Percentiles rank a stretch among this genome's conserved stretches.
Evolutionary conservation across 108 stramenopile genomes (phyloP).

Genomic region (Nitzschia inconspicua): DNA sequence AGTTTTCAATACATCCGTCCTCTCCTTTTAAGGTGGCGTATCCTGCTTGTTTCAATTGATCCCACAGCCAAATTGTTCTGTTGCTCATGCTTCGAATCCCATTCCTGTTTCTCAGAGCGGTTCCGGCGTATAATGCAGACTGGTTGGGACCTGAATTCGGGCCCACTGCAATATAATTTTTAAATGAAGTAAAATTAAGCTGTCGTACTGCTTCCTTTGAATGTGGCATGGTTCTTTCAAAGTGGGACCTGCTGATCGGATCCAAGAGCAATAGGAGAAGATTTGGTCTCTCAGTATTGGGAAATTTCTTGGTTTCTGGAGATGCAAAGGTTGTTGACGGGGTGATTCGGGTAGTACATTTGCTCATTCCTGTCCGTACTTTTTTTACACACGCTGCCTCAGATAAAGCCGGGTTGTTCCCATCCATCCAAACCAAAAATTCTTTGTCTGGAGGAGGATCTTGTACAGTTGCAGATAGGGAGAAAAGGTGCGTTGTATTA

Average conservation of each 20-base stretch:
- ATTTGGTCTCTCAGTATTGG: slow-evolving; percentile 12
- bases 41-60: slow-evolving; percentile 28
- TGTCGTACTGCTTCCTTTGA: slow-evolving; percentile 18
- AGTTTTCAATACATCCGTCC: slow-evolving; percentile 50
- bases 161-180: slow-evolving; percentile 42
- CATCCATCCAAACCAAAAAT: slow-evolving; percentile 2
- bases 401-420: not conserved
- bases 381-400: slow-evolving; percentile 29
- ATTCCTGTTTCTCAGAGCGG: slow-evolving; percentile 21
- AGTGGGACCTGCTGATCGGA: slow-evolving; percentile 41
- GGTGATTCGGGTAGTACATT: slow-evolving; percentile 10
- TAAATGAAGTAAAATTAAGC: slow-evolving; percentile 34
- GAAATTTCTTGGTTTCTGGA: not conserved
- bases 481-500: too few species aligned
- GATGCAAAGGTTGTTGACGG: not conserved
- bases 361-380: not conserved
- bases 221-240: slow-evolving; percentile 32
- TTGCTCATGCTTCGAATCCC: slow-evolving; percentile 3
- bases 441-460: not conserved
- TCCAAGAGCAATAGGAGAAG: slow-evolving; percentile 46
- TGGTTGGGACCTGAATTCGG: slow-evolving; percentile 61
- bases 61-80: slow-evolving; percentile 44
- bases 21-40: slow-evolving; percentile 53
- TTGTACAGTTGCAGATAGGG: too few species aligned
- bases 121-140: slow-evolving; percentile 46